phyloP scores from a whole-genome alignment of 2,329 filamentous ascomycete genomes.

The Chaetomiaceae sp. region DNA sequence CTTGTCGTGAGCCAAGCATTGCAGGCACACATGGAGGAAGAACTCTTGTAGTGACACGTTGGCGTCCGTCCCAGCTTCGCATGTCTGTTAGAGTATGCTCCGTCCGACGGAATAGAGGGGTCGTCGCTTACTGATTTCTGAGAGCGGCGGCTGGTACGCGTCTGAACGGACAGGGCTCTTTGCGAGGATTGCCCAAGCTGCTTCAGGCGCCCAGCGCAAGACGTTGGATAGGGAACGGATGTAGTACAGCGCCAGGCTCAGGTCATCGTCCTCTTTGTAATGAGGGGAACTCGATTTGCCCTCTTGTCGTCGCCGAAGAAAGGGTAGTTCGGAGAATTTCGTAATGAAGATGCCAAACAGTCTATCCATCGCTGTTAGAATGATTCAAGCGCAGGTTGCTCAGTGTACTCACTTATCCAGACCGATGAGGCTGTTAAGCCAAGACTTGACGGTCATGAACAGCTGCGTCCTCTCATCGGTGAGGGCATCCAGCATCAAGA shows the following conservation, averaged over 20 bases:
- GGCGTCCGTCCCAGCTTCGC: constrained; percentile 47
- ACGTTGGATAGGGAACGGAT: constrained; percentile 70
- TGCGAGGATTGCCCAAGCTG: constrained; percentile 66
- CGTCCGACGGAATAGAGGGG: neutral
- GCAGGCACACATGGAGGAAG: constrained; percentile 61
- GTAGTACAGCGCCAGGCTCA: constrained; percentile 74
- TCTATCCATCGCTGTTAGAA: constrained; percentile 35
- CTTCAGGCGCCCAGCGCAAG: constrained; percentile 62
- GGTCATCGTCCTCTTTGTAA: constrained; percentile 58
- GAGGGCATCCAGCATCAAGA: constrained; percentile 76
- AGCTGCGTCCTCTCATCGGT: constrained; percentile 67
- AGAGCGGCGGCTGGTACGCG: constrained; percentile 42
- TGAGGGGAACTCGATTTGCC: constrained; percentile 28
- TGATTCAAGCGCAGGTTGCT: neutral
- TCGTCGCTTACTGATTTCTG: constrained; percentile 48
- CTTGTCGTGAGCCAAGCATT: constrained; percentile 50
- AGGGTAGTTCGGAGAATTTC: constrained; percentile 53
- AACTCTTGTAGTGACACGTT: constrained; percentile 63
- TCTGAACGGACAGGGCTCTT: constrained; percentile 52
- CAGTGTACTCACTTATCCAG: constrained; percentile 53
- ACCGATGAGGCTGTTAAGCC: constrained; percentile 66
- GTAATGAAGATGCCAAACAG: constrained; percentile 58
- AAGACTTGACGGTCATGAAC: constrained; percentile 72
- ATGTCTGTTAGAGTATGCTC: constrained; percentile 22
- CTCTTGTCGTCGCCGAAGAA: constrained; percentile 39